phyloP scores from a whole-genome alignment of 140 eudicot species.

The Flaveria floridana region DNA sequence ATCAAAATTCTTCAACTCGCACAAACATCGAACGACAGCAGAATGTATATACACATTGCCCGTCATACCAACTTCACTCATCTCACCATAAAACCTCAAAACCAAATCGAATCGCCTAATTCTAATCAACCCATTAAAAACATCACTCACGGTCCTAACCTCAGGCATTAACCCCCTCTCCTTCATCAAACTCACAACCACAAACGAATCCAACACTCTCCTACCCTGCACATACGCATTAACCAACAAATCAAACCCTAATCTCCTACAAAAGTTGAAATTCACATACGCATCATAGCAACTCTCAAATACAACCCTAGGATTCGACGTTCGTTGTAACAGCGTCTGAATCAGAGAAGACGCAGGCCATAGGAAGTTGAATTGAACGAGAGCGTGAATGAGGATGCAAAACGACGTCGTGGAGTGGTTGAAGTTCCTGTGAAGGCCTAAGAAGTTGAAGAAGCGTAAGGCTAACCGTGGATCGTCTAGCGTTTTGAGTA shows the following conservation, averaged over 20 bases:
- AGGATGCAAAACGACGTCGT: constrained; percentile 77
- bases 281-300: constrained; percentile 36
- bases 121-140: constrained; percentile 65
- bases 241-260: constrained; percentile 74
- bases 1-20: constrained; percentile 65
- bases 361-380: constrained; percentile 77
- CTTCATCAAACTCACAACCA: constrained; percentile 50
- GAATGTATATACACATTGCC: constrained; percentile 58
- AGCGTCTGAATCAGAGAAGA: constrained; percentile 73
- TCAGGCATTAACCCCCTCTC: constrained; percentile 56
- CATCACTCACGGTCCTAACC: constrained; percentile 77
- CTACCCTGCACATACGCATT: constrained; percentile 49
- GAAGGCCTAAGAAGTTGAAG: constrained; percentile 87
- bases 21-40: constrained; percentile 61
- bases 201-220: constrained; percentile 57
- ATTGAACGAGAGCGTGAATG: constrained; percentile 59
- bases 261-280: constrained; percentile 27
- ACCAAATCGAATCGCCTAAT: constrained; percentile 54
- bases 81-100: constrained; percentile 48
- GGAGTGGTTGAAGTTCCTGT: constrained; percentile 66
- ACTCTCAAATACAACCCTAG: constrained; percentile 37
- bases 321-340: constrained; percentile 35
- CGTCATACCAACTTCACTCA: constrained; percentile 32
- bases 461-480: constrained; percentile 80
- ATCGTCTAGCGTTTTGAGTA: constrained; percentile 49